A percentile compares a stretch with the other conserved stretches of the same genome.
Evolutionary conservation across 352 stramenopile species (phyloP).

Genomic region (Phytophthora gonapodyides): DNA sequence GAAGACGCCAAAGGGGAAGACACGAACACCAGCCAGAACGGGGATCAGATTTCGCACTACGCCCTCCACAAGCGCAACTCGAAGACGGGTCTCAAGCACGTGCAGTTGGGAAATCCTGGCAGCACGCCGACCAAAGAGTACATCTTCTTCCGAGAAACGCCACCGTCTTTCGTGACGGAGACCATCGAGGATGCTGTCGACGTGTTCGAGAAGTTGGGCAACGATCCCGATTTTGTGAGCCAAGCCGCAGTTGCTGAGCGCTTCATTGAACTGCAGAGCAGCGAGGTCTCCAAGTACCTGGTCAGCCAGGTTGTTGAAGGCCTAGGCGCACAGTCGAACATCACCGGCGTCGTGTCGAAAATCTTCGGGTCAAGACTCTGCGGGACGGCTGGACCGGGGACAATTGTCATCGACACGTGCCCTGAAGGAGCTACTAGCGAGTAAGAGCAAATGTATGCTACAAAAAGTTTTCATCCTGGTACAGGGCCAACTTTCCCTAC

Average conservation of each 20-base stretch:
- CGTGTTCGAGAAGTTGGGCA: slow-evolving; percentile 53
- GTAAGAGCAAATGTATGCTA: slow-evolving; percentile 1
- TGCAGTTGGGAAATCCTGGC: slow-evolving; percentile 58
- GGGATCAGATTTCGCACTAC: slow-evolving; percentile 50
- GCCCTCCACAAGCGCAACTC: slow-evolving; percentile 53
- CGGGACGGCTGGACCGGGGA: slow-evolving; percentile 63
- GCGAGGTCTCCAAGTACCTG: slow-evolving; percentile 79
- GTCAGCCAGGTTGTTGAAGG: slow-evolving; percentile 59
- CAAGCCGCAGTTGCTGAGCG: slow-evolving; percentile 40
- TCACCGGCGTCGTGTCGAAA: slow-evolving; percentile 69
- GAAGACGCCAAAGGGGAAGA: not conserved
- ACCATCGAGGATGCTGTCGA: slow-evolving; percentile 66
- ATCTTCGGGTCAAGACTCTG: slow-evolving; percentile 74
- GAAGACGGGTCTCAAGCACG: slow-evolving; percentile 54
- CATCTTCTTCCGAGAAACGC: slow-evolving; percentile 84
- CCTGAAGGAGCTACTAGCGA: slow-evolving; percentile 19
- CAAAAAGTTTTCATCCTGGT: slow-evolving; percentile 13
- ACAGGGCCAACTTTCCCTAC: slow-evolving; percentile 2
- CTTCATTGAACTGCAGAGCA: slow-evolving; percentile 82
- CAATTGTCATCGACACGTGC: slow-evolving; percentile 74
- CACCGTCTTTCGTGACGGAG: slow-evolving; percentile 80
- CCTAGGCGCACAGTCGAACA: slow-evolving; percentile 55
- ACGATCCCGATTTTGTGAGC: slow-evolving; percentile 51
- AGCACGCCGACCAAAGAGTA: slow-evolving; percentile 80
- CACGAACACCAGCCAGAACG: not conserved